A percentile compares a stretch with the other conserved stretches of the same genome.
Conservation (phyloP, 305 asterid genomes). For the Solanum hybrid region DNA sequence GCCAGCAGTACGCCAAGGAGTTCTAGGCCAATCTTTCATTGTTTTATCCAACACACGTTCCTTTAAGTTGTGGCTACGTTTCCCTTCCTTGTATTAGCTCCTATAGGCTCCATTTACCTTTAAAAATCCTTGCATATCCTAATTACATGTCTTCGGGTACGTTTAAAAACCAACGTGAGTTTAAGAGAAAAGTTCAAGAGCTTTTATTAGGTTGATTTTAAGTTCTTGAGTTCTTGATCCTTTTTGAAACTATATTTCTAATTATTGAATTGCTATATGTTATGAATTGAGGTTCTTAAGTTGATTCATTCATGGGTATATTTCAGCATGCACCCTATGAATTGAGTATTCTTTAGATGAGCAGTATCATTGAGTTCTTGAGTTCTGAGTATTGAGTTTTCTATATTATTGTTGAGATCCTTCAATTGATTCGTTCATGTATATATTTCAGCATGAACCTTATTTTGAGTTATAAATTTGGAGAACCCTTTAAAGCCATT, state of each 20-base stretch:
- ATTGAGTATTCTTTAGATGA: no score
- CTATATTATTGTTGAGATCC: no score
- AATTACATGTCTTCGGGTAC: background rate
- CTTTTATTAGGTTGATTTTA: background rate
- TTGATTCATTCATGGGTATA: background rate
- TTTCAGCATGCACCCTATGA: background rate
- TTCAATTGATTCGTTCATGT: no score
- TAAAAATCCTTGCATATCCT: background rate
- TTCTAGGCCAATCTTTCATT: background rate
- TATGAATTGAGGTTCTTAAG: background rate
- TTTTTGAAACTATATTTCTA: no score
- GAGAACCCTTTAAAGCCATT: no score
- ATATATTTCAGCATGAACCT: no score
- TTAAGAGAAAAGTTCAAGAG: background rate
- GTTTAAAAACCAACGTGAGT: background rate
- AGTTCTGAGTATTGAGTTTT: no score
- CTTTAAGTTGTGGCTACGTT: background rate
- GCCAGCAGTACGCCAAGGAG: background rate
- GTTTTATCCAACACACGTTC: background rate
- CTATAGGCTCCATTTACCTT: background rate
- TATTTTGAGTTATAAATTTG: no score
- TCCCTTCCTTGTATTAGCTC: background rate
- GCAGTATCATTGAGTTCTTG: no score
- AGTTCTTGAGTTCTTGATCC: background rate
- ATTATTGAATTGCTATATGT: background rate